Conservation (phyloP, 202 grass and related monocot genomes). For the Setaria italica region DNA sequence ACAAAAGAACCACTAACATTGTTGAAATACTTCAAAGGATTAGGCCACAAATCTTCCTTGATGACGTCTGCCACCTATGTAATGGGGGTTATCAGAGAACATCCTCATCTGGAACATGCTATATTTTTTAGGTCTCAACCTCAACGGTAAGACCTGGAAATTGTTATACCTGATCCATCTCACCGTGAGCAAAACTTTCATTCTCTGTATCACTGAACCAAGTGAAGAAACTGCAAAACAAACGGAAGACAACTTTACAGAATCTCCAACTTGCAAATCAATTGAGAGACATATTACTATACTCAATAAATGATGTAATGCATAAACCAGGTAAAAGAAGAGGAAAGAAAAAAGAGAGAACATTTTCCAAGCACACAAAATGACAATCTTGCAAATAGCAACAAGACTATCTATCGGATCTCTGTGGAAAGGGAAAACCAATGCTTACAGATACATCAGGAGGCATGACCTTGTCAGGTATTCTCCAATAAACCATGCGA, state of each 20-base stretch:
- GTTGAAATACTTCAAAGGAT: conserved; percentile 92
- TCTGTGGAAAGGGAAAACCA: not conserved
- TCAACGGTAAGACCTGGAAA: not conserved
- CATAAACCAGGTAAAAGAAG: not conserved
- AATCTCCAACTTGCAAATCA: conserved; percentile 13
- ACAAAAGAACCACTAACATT: conserved; percentile 66
- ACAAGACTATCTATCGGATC: not conserved
- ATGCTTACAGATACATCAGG: not conserved
- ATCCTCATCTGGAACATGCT: not conserved
- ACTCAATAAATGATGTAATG: conserved; percentile 11
- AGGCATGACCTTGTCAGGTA: not conserved
- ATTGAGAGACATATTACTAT: not conserved
- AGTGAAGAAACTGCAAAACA: conserved; percentile 72
- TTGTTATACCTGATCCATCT: conserved; percentile 69
- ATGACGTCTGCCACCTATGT: conserved; percentile 77
- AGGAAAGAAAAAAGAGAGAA: not conserved
- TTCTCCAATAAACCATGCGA: not conserved
- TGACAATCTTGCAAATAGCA: not conserved
- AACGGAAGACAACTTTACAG: conserved; percentile 38
- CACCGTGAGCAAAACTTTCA: conserved; percentile 54
- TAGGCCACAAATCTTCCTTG: conserved; percentile 91
- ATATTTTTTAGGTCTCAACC: not conserved
- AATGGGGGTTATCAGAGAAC: conserved; percentile 31
- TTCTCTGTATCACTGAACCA: conserved; percentile 76
- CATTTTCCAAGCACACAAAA: not conserved